Evolutionary conservation across 1,139 yeast genomes (phyloP).

Genomic region (Taphrina communis): DNA sequence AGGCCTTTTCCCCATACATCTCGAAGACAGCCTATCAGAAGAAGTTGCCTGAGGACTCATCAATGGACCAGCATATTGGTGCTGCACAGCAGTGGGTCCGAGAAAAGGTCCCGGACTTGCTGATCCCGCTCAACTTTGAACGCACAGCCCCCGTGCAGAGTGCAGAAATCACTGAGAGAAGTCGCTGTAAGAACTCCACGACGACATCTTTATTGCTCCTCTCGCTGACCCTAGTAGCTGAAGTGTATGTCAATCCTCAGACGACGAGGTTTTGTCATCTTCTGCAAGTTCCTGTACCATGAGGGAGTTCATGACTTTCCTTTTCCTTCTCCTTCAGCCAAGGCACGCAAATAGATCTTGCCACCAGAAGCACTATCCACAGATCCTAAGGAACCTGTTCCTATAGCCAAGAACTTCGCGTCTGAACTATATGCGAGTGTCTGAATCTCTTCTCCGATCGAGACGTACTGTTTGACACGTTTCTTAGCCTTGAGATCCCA

Average conservation of each 20-base stretch:
- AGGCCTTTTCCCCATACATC: constrained; percentile 48
- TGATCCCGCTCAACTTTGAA: constrained; percentile 48
- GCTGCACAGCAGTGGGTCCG: constrained; percentile 50
- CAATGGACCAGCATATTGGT: constrained; percentile 43
- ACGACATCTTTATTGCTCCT: background rate
- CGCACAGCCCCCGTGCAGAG: constrained; percentile 44
- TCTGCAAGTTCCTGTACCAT: constrained; percentile 20
- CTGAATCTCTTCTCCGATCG: constrained; percentile 60
- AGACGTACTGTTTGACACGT: constrained; percentile 65
- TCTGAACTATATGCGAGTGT: constrained; percentile 56
- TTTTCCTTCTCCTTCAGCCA: constrained; percentile 32
- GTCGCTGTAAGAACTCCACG: background rate
- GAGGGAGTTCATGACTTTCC: constrained; percentile 15
- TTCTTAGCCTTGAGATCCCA: constrained; percentile 76
- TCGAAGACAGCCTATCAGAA: constrained; percentile 43
- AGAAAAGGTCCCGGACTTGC: constrained; percentile 48
- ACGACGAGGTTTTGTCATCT: constrained; percentile 45
- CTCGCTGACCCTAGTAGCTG: constrained; percentile 29
- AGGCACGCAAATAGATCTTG: constrained; percentile 29
- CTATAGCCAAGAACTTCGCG: constrained; percentile 61
- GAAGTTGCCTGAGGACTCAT: constrained; percentile 43
- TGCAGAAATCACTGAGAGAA: constrained; percentile 7
- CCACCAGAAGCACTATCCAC: constrained; percentile 8
- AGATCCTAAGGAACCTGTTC: constrained; percentile 44
- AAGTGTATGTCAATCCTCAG: constrained; percentile 44